phyloP scores from a whole-genome alignment of 768 basidiomycete genomes.

The Wakefieldia striispora region DNA sequence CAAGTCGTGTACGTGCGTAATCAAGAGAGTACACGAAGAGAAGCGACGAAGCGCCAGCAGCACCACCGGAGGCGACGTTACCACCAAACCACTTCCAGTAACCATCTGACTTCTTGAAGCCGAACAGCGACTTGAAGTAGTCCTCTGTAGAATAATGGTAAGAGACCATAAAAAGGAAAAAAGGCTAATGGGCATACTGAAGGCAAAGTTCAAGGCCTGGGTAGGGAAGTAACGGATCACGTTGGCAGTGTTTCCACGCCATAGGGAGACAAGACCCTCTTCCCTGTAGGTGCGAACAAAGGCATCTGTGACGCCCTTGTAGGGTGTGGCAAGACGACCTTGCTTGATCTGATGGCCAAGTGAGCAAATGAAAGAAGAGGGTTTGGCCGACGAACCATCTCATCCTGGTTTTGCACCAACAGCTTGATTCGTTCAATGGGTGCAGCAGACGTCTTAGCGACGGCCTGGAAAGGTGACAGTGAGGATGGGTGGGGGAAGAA shows the following conservation, averaged over 20 bases:
- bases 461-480: constrained; percentile 58
- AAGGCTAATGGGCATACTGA: constrained; percentile 64
- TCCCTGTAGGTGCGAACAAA: constrained; percentile 90
- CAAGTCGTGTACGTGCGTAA: constrained; percentile 98
- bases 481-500: constrained; percentile 8
- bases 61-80: constrained; percentile 98
- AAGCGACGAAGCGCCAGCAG: constrained; percentile 96
- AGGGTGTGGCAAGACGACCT: constrained; percentile 92
- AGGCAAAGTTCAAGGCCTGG: constrained; percentile 99
- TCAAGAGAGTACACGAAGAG: constrained; percentile 99
- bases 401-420: constrained; percentile 98
- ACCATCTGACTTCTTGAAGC: constrained; percentile 96
- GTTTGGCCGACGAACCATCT: constrained; percentile 70
- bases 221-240: constrained; percentile 99
- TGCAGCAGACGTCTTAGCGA: constrained; percentile 98
- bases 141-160: constrained; percentile 54
- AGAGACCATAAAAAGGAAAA: neutral
- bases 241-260: constrained; percentile 99
- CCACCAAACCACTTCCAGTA: constrained; percentile 99
- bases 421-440: constrained; percentile 99
- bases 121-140: constrained; percentile 98
- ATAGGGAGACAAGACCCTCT: constrained; percentile 93
- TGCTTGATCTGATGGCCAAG: constrained; percentile 81
- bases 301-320: constrained; percentile 95
- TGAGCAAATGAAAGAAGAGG: constrained; percentile 3